phyloP scores from a whole-genome alignment of 768 basidiomycete species.

The Lactarius deliciosus region DNA sequence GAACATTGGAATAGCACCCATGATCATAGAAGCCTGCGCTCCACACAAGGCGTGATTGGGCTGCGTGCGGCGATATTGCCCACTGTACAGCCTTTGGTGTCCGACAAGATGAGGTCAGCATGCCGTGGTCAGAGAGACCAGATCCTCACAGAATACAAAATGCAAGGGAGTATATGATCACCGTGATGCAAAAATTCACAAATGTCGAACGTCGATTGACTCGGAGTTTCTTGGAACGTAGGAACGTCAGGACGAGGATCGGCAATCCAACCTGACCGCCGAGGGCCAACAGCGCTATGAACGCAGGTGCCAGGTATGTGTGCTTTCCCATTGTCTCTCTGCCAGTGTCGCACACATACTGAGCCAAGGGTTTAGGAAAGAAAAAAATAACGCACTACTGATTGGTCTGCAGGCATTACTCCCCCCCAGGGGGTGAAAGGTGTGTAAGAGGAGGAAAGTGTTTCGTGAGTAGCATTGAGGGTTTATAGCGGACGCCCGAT shows the following conservation, averaged over 20 bases:
- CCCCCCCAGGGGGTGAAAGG: background rate
- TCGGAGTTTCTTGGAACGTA: slow-evolving; percentile 44
- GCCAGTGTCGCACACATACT: no score
- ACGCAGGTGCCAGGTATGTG: slow-evolving; percentile 39
- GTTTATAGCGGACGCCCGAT: background rate
- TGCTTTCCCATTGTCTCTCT: slow-evolving; percentile 17
- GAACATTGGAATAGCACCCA: slow-evolving; percentile 55
- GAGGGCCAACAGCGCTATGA: slow-evolving; percentile 47
- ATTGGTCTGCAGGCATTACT: background rate
- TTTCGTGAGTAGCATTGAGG: background rate
- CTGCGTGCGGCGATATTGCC: slow-evolving; percentile 32
- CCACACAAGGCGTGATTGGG: slow-evolving; percentile 43
- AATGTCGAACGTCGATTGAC: slow-evolving; percentile 50
- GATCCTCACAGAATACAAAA: slow-evolving; percentile 50
- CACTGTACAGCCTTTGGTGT: slow-evolving; percentile 39
- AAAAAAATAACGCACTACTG: background rate
- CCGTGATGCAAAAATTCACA: slow-evolving; percentile 57
- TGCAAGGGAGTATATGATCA: slow-evolving; percentile 54
- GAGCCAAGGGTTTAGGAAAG: background rate
- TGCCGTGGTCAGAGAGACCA: no score
- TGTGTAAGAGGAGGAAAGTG: background rate
- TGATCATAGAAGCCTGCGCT: slow-evolving; percentile 52
- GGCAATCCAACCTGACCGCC: slow-evolving; percentile 57
- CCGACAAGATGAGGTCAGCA: background rate
- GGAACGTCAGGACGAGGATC: slow-evolving; percentile 46